Percentiles rank a stretch among this genome's conserved stretches.
Conservation (phyloP, 2,329 filamentous ascomycete genomes). For the Fusarium sp. region DNA sequence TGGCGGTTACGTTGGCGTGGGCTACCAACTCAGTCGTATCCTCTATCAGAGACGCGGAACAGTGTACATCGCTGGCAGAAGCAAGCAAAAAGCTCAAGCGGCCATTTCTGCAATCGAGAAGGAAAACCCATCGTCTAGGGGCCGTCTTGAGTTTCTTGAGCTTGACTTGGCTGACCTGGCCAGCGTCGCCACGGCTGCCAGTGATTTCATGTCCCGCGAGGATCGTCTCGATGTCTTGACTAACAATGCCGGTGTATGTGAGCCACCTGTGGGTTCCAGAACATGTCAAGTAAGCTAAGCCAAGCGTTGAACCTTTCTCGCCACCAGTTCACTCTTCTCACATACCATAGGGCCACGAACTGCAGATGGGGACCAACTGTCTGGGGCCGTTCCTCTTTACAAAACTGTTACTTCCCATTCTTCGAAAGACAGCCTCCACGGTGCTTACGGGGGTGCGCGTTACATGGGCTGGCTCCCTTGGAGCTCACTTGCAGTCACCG, state of each 20-base stretch:
- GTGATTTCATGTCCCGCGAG: slow-evolving; percentile 18
- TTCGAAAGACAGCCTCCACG: slow-evolving; percentile 4
- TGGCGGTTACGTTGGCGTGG: slow-evolving; percentile 33
- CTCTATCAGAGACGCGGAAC: slow-evolving; percentile 18
- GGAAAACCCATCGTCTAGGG: not conserved
- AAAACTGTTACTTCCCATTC: slow-evolving; percentile 17
- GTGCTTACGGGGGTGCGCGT: slow-evolving; percentile 18
- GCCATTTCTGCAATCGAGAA: slow-evolving; percentile 8
- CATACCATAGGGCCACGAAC: slow-evolving; percentile 17
- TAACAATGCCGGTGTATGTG: slow-evolving; percentile 34
- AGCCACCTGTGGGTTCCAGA: slow-evolving; percentile 19
- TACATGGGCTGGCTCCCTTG: not conserved
- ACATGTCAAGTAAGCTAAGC: slow-evolving; percentile 10
- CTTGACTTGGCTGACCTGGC: slow-evolving; percentile 25
- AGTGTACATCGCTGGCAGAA: slow-evolving; percentile 35
- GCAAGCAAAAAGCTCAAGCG: slow-evolving; percentile 5
- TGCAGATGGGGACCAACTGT: slow-evolving; percentile 33
- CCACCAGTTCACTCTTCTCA: not conserved
- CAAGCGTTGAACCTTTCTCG: not conserved
- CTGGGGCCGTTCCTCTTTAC: slow-evolving; percentile 33
- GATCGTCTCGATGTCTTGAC: slow-evolving; percentile 24
- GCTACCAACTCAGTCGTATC: slow-evolving; percentile 25
- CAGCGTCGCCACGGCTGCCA: slow-evolving; percentile 9
- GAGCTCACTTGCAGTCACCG: not conserved
- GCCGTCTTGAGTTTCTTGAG: slow-evolving; percentile 13